Evolutionary conservation across 2,329 filamentous ascomycete genomes (phyloP).

Genomic region (Xylaria sp.): DNA sequence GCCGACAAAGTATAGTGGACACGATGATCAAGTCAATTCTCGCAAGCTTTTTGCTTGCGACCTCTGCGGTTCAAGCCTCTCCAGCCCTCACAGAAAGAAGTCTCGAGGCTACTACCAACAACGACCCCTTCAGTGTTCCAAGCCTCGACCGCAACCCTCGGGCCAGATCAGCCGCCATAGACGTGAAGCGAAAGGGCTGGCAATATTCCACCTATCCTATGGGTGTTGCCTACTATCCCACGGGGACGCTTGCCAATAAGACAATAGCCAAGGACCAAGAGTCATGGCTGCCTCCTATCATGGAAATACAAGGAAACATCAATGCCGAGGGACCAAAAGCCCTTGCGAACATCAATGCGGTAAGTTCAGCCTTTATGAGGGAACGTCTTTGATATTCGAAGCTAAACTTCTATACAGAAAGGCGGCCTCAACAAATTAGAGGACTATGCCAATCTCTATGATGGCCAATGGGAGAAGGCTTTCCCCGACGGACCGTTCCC

Average conservation of each 20-base stretch:
- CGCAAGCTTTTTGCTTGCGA: constrained; percentile 27
- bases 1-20: background rate
- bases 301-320: constrained; percentile 12
- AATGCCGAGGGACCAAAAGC: constrained; percentile 12
- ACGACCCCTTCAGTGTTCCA: constrained; percentile 21
- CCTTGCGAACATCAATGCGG: constrained; percentile 25
- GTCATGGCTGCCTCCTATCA: constrained; percentile 32
- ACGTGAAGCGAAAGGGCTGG: constrained; percentile 33
- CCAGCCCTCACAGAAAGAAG: constrained; percentile 29
- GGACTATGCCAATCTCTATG: constrained; percentile 56
- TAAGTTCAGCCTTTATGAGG: background rate
- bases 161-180: constrained; percentile 30
- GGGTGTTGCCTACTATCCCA: constrained; percentile 35
- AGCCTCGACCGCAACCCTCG: constrained; percentile 28
- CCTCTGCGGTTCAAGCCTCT: constrained; percentile 27
- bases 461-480: constrained; percentile 53
- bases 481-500: constrained; percentile 51
- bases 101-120: constrained; percentile 21
- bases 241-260: constrained; percentile 31
- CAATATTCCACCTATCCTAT: constrained; percentile 29
- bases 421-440: constrained; percentile 42
- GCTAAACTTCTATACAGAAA: constrained; percentile 26
- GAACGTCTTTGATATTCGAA: background rate
- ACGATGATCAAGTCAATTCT: constrained; percentile 28
- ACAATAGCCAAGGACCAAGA: constrained; percentile 33